Conservation (phyloP, 768 basidiomycete genomes). For the Podaxis sp. region DNA sequence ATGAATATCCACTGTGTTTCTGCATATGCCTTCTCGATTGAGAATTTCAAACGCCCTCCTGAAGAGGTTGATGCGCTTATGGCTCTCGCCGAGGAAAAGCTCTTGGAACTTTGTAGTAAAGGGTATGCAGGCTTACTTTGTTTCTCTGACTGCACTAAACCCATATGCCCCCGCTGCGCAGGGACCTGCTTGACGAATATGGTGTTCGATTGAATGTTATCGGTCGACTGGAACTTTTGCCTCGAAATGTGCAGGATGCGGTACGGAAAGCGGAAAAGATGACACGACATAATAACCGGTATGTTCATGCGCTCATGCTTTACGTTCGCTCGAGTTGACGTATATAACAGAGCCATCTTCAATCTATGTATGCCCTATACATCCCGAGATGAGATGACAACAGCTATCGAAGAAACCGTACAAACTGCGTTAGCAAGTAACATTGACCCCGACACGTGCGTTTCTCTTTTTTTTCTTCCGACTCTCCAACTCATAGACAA, state of each 20-base stretch:
- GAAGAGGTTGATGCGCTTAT: conserved; percentile 89
- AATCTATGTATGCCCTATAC: conserved; percentile 94
- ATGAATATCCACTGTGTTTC: conserved; percentile 84
- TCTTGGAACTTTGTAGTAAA: conserved; percentile 74
- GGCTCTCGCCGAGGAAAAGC: conserved; percentile 74
- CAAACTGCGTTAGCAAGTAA: conserved; percentile 32
- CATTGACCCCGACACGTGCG: conserved; percentile 21
- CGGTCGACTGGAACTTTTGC: conserved; percentile 75
- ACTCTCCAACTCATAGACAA: background rate
- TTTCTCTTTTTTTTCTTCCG: conserved; percentile 4
- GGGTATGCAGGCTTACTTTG: conserved; percentile 55
- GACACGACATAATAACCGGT: conserved; percentile 76
- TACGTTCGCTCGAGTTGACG: background rate
- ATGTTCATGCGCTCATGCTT: conserved; percentile 17
- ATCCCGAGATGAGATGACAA: conserved; percentile 87
- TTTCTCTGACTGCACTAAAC: background rate
- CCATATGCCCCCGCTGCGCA: conserved; percentile 25
- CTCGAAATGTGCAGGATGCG: conserved; percentile 68
- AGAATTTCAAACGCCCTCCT: conserved; percentile 88
- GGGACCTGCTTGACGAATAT: conserved; percentile 76
- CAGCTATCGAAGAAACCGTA: conserved; percentile 61
- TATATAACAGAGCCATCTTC: conserved; percentile 64
- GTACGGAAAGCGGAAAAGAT: conserved; percentile 69
- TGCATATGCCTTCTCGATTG: conserved; percentile 97
- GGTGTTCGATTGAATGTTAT: conserved; percentile 84